Conservation (phyloP, 192 early-diverging fungal species). For the Gamsiella multidivaricata region DNA sequence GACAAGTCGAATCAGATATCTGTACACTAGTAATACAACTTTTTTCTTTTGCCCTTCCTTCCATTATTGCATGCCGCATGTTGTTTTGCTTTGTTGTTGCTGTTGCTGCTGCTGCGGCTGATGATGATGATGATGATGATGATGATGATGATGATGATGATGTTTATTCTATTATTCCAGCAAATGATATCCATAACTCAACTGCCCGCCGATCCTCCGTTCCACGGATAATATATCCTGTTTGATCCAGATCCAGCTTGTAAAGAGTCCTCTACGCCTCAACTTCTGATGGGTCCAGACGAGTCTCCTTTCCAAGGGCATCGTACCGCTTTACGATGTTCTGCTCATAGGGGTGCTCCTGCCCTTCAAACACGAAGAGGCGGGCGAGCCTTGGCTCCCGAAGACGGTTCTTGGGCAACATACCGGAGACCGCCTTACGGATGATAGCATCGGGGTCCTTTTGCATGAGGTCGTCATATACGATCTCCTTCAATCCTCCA, state of each 20-base stretch:
- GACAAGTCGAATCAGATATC: too few relatives aligned
- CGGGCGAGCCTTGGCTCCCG: conserved; percentile 81
- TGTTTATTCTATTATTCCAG: not conserved
- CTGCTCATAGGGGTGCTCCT: conserved; percentile 84
- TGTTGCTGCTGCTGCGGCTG: too few relatives aligned
- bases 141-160: too few relatives aligned
- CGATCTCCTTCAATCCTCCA: conserved; percentile 86
- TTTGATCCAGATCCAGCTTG: too few relatives aligned
- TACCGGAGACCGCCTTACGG: conserved; percentile 92
- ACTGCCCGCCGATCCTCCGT: not conserved
- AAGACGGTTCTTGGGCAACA: conserved; percentile 95
- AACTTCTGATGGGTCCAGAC: conserved; percentile 44
- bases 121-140: too few relatives aligned
- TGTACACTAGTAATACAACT: too few relatives aligned
- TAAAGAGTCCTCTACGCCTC: conserved; percentile 42
- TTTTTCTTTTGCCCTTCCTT: too few relatives aligned
- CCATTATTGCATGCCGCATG: too few relatives aligned
- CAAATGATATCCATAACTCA: too few relatives aligned
- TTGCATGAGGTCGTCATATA: conserved; percentile 77
- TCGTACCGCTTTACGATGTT: conserved; percentile 90
- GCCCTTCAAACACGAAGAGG: conserved; percentile 85
- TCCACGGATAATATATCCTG: too few relatives aligned
- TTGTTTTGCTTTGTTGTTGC: too few relatives aligned
- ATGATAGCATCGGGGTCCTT: conserved; percentile 84
- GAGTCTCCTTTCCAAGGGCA: conserved; percentile 50